Conservation (phyloP, 129 eudicot species). For the Heracleum sosnowskyi region DNA sequence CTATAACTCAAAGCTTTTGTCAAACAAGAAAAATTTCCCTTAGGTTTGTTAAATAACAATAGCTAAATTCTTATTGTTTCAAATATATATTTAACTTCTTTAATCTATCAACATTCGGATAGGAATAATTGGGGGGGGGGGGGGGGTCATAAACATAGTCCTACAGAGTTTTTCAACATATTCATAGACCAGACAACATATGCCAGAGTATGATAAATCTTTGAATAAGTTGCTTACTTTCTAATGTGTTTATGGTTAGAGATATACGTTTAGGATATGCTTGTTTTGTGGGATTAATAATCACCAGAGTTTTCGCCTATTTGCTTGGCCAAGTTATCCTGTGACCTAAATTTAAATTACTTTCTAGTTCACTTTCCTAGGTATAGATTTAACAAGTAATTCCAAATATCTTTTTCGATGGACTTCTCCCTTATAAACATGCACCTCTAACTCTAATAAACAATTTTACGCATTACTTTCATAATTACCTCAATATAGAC, state of each 20-base stretch:
- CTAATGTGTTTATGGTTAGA: background rate
- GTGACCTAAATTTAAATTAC: background rate
- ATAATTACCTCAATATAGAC: slow-evolving; percentile 79
- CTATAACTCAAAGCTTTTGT: background rate
- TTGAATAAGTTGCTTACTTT: background rate
- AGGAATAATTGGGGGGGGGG: background rate
- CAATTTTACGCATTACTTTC: background rate
- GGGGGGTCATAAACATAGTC: background rate
- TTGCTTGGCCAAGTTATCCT: background rate
- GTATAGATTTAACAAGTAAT: background rate
- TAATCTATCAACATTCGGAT: background rate
- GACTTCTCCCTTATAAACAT: background rate
- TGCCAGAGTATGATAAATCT: background rate
- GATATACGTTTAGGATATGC: background rate
- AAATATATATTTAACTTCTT: background rate
- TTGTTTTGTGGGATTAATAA: background rate
- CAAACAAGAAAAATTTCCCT: background rate
- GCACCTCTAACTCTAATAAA: background rate
- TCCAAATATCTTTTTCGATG: background rate
- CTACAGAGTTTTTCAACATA: background rate
- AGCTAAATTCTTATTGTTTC: background rate
- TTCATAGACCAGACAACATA: background rate
- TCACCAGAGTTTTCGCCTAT: background rate
- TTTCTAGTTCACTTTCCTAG: background rate
- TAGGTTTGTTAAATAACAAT: background rate